Percentiles rank a stretch among this genome's conserved stretches.
phyloP scores from a whole-genome alignment of 2,329 filamentous ascomycete species.

The Dendryphion nanum region DNA sequence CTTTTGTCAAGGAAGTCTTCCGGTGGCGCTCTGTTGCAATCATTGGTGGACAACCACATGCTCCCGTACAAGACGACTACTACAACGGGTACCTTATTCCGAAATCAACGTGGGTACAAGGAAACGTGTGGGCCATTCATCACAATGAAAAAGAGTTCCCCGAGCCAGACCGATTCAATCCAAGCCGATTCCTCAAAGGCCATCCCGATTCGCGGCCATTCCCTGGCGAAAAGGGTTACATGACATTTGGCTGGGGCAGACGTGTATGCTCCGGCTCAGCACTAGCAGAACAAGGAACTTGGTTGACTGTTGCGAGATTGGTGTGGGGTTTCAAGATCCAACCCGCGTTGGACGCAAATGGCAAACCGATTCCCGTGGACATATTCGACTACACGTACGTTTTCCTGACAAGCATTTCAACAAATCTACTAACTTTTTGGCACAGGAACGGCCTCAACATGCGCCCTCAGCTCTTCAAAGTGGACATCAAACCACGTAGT shows the following conservation, averaged over 20 bases:
- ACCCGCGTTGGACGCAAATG: slow-evolving; percentile 40
- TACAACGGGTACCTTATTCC: slow-evolving; percentile 41
- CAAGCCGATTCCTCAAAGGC: slow-evolving; percentile 27
- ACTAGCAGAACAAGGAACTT: slow-evolving; percentile 60
- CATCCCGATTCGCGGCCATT: slow-evolving; percentile 29
- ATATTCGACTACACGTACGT: slow-evolving; percentile 56
- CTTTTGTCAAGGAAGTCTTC: slow-evolving; percentile 36
- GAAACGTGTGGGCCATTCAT: slow-evolving; percentile 45
- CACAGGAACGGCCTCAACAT: slow-evolving; percentile 58
- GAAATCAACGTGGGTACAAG: slow-evolving; percentile 38
- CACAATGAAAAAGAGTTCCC: slow-evolving; percentile 39
- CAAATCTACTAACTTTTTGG: slow-evolving; percentile 1
- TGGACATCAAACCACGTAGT: slow-evolving; percentile 52
- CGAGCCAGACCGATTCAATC: slow-evolving; percentile 39
- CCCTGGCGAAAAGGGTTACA: slow-evolving; percentile 50
- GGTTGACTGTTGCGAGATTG: slow-evolving; percentile 57
- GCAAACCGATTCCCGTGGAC: slow-evolving; percentile 53
- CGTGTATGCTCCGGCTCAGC: slow-evolving; percentile 60
- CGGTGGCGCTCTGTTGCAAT: slow-evolving; percentile 36
- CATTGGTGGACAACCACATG: slow-evolving; percentile 37
- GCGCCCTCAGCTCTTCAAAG: slow-evolving; percentile 56
- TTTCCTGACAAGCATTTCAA: background rate
- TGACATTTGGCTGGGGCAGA: slow-evolving; percentile 56
- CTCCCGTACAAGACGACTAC: slow-evolving; percentile 33
- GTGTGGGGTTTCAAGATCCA: slow-evolving; percentile 59